phyloP scores from a whole-genome alignment of 2,329 filamentous ascomycete genomes.

The Pseudocercospora macadamiae region DNA sequence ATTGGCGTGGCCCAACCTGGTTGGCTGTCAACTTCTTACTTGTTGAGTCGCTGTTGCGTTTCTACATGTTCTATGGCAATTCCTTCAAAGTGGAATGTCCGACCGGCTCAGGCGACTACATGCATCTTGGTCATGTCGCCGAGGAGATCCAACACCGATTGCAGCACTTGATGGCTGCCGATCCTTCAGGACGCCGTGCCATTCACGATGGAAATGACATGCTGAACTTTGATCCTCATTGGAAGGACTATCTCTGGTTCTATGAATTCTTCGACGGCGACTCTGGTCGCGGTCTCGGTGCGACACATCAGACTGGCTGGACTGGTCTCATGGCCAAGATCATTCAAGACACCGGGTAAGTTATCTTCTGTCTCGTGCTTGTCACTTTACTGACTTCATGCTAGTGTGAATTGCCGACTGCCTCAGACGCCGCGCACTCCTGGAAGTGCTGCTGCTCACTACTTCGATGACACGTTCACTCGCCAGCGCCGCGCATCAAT shows the following conservation, averaged over 20 bases:
- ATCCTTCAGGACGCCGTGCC: slow-evolving; percentile 82
- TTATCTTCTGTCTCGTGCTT: slow-evolving; percentile 21
- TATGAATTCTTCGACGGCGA: slow-evolving; percentile 98
- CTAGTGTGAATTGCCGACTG: slow-evolving; percentile 81
- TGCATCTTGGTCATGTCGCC: slow-evolving; percentile 93
- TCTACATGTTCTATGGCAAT: slow-evolving; percentile 94
- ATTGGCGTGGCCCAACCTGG: slow-evolving; percentile 96
- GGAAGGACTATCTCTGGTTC: slow-evolving; percentile 94
- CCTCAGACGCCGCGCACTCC: slow-evolving; percentile 92
- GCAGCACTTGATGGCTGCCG: slow-evolving; percentile 85
- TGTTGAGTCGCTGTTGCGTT: slow-evolving; percentile 90
- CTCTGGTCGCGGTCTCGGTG: slow-evolving; percentile 82
- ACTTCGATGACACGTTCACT: slow-evolving; percentile 89
- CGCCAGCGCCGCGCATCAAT: slow-evolving; percentile 51
- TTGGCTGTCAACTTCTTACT: slow-evolving; percentile 93
- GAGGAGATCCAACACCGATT: slow-evolving; percentile 94
- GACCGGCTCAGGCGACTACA: slow-evolving; percentile 87
- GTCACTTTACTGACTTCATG: slow-evolving; percentile 45
- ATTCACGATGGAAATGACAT: slow-evolving; percentile 84
- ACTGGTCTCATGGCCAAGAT: slow-evolving; percentile 93
- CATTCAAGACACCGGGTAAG: slow-evolving; percentile 96
- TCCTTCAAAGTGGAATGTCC: slow-evolving; percentile 90
- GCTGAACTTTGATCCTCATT: slow-evolving; percentile 88
- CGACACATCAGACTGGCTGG: slow-evolving; percentile 95
- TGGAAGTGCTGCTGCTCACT: slow-evolving; percentile 80